Evolutionary conservation across 306 rosid genomes (phyloP).

Genomic region (Geum urbanum): DNA sequence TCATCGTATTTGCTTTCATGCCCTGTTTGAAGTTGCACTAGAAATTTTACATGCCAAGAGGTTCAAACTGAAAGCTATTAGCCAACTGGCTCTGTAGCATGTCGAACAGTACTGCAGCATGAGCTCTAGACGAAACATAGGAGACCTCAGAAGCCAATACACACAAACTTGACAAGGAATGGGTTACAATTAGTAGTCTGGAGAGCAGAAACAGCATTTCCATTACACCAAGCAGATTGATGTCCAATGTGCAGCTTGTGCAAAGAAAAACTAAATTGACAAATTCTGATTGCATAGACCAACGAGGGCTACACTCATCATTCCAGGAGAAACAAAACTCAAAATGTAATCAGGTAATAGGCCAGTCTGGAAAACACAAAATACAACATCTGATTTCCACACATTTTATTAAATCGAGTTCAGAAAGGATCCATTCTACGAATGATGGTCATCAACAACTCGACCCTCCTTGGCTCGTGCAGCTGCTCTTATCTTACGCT

Average conservation of each 20-base stretch:
- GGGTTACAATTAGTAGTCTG: neutral
- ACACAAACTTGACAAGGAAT: neutral
- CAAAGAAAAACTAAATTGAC: constrained; percentile 13
- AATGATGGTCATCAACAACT: constrained; percentile 47
- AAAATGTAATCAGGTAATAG: constrained; percentile 36
- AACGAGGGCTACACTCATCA: constrained; percentile 27
- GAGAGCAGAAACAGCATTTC: neutral
- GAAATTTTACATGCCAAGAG: too few species aligned
- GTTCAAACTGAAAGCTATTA: too few species aligned
- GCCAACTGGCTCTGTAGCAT: too few species aligned
- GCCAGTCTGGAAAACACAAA: constrained; percentile 24
- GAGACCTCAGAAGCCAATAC: neutral
- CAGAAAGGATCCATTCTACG: constrained; percentile 31
- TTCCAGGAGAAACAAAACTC: constrained; percentile 27
- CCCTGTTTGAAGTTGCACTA: too few species aligned
- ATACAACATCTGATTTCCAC: constrained; percentile 26
- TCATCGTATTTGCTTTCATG: too few species aligned
- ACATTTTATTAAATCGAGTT: constrained; percentile 39
- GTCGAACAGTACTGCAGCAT: neutral
- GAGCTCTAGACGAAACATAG: neutral
- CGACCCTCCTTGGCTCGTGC: constrained; percentile 53
- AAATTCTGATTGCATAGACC: constrained; percentile 48
- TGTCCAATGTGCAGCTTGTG: constrained; percentile 6
- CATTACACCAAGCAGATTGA: constrained; percentile 20
- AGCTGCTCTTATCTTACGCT: constrained; percentile 85